Evolutionary conservation across 2,329 filamentous ascomycete genomes (phyloP).

Genomic region (Neoscytalidium dimidiatum): DNA sequence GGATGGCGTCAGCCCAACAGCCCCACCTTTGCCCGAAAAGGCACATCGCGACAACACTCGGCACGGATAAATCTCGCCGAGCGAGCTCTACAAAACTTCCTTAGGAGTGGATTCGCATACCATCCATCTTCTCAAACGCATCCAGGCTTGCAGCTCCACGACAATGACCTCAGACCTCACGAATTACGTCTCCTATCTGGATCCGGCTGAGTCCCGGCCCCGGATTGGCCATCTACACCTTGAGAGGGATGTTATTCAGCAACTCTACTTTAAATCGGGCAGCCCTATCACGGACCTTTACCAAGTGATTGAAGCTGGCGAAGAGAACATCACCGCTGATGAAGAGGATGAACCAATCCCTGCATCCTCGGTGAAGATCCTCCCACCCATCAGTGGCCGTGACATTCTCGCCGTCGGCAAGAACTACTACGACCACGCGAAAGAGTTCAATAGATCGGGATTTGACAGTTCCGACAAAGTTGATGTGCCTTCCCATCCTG

Average conservation of each 20-base stretch:
- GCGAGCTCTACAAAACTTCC: background rate
- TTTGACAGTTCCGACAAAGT: slow-evolving; percentile 59
- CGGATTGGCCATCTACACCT: slow-evolving; percentile 48
- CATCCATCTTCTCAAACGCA: too few relatives aligned
- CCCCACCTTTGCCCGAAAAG: background rate
- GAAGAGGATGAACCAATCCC: slow-evolving; percentile 25
- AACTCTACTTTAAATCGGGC: slow-evolving; percentile 50
- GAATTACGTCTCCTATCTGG: background rate
- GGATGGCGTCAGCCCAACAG: background rate
- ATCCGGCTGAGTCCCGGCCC: slow-evolving; percentile 5
- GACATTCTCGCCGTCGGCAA: slow-evolving; percentile 60
- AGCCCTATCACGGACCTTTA: slow-evolving; percentile 51
- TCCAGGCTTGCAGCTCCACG: too few relatives aligned
- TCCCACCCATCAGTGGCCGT: slow-evolving; percentile 50
- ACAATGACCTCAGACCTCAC: background rate
- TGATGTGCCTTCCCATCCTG: slow-evolving; percentile 55
- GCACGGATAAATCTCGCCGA: slow-evolving; percentile 1
- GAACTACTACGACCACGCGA: slow-evolving; percentile 60
- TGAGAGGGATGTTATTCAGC: slow-evolving; percentile 40
- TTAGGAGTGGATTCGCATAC: too few relatives aligned
- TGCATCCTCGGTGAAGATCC: slow-evolving; percentile 42
- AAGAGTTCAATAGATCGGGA: slow-evolving; percentile 58
- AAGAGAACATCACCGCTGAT: slow-evolving; percentile 19
- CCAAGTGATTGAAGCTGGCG: slow-evolving; percentile 53
- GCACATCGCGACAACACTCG: background rate